Conservation (phyloP, 1,139 yeast species). For the Candida sanyaensis region DNA sequence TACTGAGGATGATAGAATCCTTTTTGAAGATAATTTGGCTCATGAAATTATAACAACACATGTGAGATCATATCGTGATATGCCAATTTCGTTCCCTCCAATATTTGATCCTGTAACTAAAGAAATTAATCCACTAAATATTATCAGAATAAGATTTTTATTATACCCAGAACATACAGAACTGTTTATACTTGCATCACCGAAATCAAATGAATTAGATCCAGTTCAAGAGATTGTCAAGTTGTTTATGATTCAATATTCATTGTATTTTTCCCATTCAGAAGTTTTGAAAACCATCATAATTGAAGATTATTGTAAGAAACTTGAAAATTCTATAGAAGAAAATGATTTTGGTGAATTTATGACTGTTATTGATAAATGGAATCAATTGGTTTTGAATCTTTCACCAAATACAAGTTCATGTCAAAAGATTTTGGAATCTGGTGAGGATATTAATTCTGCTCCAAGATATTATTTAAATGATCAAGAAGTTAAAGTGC, state of each 20-base stretch:
- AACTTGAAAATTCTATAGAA: constrained; percentile 31
- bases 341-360: constrained; percentile 37
- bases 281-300: constrained; percentile 35
- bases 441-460: constrained; percentile 31
- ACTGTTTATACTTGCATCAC: constrained; percentile 42
- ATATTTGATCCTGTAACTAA: constrained; percentile 20
- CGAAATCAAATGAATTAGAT: constrained; percentile 60
- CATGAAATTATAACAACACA: constrained; percentile 31
- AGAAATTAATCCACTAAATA: constrained; percentile 30
- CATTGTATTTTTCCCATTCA: constrained; percentile 44
- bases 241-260: constrained; percentile 43
- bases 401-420: constrained; percentile 31
- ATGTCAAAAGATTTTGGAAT: constrained; percentile 9
- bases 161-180: constrained; percentile 46
- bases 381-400: constrained; percentile 42
- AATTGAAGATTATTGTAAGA: constrained; percentile 34
- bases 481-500: constrained; percentile 16
- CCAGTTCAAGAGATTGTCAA: constrained; percentile 74
- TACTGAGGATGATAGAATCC: constrained; percentile 17
- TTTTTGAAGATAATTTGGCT: constrained; percentile 29
- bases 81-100: constrained; percentile 43
- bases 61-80: constrained; percentile 30
- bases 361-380: constrained; percentile 39
- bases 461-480: constrained; percentile 29
- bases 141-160: constrained; percentile 36